Percentiles rank a stretch among this genome's conserved stretches.
Evolutionary conservation across 345 rosid species (phyloP).

Genomic region (Viola odorata): DNA sequence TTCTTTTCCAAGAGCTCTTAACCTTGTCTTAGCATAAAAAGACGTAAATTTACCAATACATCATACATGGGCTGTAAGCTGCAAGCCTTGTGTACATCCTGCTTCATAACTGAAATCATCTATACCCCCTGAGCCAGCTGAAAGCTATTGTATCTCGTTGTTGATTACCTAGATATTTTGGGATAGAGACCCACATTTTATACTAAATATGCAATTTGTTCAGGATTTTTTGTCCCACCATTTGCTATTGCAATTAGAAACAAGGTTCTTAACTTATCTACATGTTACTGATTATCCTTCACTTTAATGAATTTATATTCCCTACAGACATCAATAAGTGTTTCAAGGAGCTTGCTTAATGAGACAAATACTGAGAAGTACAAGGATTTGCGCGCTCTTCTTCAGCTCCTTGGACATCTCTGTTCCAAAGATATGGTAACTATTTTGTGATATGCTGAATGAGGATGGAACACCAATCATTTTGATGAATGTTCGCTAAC

Average conservation of each 20-base stretch:
- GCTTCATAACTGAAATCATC: too few species aligned
- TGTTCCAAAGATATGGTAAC: conserved; percentile 94
- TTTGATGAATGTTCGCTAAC: conserved; percentile 2
- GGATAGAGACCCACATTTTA: too few species aligned
- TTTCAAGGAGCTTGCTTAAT: conserved; percentile 71
- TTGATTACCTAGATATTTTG: too few species aligned
- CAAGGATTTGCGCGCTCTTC: conserved; percentile 91
- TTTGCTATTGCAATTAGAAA: not conserved
- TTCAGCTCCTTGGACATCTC: conserved; percentile 87
- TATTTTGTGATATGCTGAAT: not conserved
- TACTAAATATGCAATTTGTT: not conserved
- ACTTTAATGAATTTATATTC: not conserved
- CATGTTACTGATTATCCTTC: not conserved
- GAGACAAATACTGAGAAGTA: conserved; percentile 82
- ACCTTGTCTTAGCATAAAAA: too few species aligned
- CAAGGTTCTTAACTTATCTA: not conserved
- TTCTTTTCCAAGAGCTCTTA: too few species aligned
- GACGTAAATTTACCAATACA: too few species aligned
- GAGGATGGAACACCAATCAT: not conserved
- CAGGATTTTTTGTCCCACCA: not conserved
- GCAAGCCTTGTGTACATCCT: too few species aligned
- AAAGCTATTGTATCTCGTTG: too few species aligned
- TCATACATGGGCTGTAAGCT: too few species aligned
- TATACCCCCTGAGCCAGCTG: too few species aligned
- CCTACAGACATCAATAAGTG: conserved; percentile 62